phyloP scores from a whole-genome alignment of 2,329 filamentous ascomycete genomes.

The Fusarium marasasianum region DNA sequence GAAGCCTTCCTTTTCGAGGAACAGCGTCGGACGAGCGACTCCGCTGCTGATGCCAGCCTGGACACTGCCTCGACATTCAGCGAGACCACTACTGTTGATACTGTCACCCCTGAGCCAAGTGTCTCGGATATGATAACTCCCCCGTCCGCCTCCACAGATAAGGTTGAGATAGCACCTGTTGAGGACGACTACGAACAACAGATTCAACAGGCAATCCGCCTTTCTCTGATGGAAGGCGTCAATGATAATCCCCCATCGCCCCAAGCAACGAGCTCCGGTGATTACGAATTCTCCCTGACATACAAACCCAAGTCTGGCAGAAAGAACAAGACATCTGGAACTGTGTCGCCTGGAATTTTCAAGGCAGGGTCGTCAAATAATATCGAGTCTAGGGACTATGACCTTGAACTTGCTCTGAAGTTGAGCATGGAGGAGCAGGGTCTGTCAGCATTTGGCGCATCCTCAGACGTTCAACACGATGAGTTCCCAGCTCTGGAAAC shows the following conservation, averaged over 20 bases:
- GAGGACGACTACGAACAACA: slow-evolving; percentile 68
- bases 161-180: neutral
- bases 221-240: slow-evolving; percentile 67
- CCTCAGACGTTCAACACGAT: slow-evolving; percentile 38
- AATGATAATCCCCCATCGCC: slow-evolving; percentile 59
- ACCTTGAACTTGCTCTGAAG: slow-evolving; percentile 67
- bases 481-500: slow-evolving; percentile 54
- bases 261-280: slow-evolving; percentile 55
- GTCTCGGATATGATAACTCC: slow-evolving; percentile 53
- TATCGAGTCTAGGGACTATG: slow-evolving; percentile 56
- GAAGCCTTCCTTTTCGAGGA: slow-evolving; percentile 68
- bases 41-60: slow-evolving; percentile 57
- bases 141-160: slow-evolving; percentile 17
- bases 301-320: slow-evolving; percentile 55
- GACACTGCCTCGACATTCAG: slow-evolving; percentile 55
- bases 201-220: slow-evolving; percentile 69
- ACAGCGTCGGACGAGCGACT: slow-evolving; percentile 63
- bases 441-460: slow-evolving; percentile 9
- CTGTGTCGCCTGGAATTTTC: slow-evolving; percentile 49
- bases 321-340: slow-evolving; percentile 51
- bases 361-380: slow-evolving; percentile 40
- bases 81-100: slow-evolving; percentile 54
- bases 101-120: slow-evolving; percentile 65
- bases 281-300: slow-evolving; percentile 62
- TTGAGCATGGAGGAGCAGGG: slow-evolving; percentile 68